Evolutionary conservation across 2,329 filamentous ascomycete genomes (phyloP), one percentile per base, ranked within the genome.

Genomic region (Sarocladium kiliense): DNA sequence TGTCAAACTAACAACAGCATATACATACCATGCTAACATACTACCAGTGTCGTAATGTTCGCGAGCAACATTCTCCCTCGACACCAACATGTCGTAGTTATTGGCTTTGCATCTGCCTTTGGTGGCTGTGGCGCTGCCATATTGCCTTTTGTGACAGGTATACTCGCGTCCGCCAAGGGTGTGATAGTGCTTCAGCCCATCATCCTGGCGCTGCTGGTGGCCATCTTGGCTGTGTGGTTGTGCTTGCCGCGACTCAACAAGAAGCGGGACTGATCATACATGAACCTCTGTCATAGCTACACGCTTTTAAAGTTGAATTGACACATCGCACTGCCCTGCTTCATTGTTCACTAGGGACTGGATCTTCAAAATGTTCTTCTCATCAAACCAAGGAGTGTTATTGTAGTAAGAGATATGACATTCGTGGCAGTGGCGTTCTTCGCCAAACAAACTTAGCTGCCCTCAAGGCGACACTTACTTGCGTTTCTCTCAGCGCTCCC

Each of bases 21-120:
- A n/a, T n/a, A n/a, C n/a, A n/a, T n/a, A n/a, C n/a, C n/a, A n/a
- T 16, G 19, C 41, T 44, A 23, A 44, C 19, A 9, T 9, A 21
- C 18, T 21, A 10, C 12, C 10, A 44, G 37, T 1, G 87, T 82
- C 0, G 79, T 94, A 10, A 84, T 92, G 0, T 83, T 83, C 1
- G 82, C 85, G 3, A 90, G 88, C 0, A 91, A 89, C 62, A 74
- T 94, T 3, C 74, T 95, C 1, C 89, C 89, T 0, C 77, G 76
- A 37, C 79, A 89, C 57, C 74, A 91, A 25, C 91, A 95, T 63
- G 87, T 94, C 41, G 83, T 81, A n/a, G 84, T 86, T 0, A 89
- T 95, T 58, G 89, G 90, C 0, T 93, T 95, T 62, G 86, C 87
- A 0, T 84, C 88, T 1, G 89, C 89, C 0, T 84, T 93, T 66